These are phyloP conservation scores for Mortierella sp. DNA, from an alignment of 371 early-diverging fungal species.

Conservation along the genomic window DNA sequence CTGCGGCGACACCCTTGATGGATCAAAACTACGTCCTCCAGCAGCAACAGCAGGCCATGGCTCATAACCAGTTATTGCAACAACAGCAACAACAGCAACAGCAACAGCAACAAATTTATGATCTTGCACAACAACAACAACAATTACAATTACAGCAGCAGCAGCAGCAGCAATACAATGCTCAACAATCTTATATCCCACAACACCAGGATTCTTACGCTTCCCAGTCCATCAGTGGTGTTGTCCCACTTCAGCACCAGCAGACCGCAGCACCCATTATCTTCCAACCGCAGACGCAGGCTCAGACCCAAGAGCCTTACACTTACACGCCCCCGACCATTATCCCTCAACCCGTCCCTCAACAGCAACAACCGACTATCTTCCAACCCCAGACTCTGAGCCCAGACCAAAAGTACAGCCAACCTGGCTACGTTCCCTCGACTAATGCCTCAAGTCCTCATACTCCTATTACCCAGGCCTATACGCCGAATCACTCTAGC, in stretches of 20 bases:
- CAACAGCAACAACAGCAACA: conserved; percentile 9
- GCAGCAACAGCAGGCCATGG: conserved; percentile 10
- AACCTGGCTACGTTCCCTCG: not conserved
- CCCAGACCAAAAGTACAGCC: conserved; percentile 2
- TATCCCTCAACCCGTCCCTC: not conserved
- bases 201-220: conserved; percentile 7
- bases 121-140: not conserved
- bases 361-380: conserved; percentile 25
- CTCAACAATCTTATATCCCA: conserved; percentile 6
- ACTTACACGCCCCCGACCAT: conserved; percentile 32
- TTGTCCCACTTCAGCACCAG: conserved; percentile 2
- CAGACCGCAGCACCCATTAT: conserved; percentile 9
- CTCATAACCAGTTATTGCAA: conserved; percentile 6
- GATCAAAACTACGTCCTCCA: conserved; percentile 11
- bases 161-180: too few relatives aligned
- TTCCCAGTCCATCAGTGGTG: not conserved
- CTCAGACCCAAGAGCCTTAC: conserved; percentile 15
- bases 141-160: too few relatives aligned
- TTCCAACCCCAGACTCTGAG: conserved; percentile 32
- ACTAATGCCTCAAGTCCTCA: conserved; percentile 1
- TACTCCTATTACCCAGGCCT: conserved; percentile 8
- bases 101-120: conserved; percentile 8
- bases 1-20: conserved; percentile 3
- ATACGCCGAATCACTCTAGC: conserved; percentile 1
- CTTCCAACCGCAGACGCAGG: conserved; percentile 24